phyloP scores from a whole-genome alignment of 2,329 filamentous ascomycete genomes.

The Orbilia brochopaga region DNA sequence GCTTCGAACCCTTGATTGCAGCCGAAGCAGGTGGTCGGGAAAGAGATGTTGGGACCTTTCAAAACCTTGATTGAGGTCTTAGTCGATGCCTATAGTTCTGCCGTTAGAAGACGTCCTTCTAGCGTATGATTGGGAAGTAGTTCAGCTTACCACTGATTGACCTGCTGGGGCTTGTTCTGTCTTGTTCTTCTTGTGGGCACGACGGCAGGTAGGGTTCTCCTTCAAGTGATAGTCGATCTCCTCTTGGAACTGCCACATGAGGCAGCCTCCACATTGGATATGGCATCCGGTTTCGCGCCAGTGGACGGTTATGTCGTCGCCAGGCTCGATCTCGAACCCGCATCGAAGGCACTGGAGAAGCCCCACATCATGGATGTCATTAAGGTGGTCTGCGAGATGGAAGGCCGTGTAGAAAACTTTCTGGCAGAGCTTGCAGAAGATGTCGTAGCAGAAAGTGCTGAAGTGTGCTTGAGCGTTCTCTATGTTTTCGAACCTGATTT shows the following conservation, averaged over 20 bases:
- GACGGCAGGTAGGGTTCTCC: constrained; percentile 19
- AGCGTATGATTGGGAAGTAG: no score
- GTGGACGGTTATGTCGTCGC: constrained; percentile 9
- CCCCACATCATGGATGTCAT: neutral
- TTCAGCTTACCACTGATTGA: no score
- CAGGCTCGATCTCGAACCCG: constrained; percentile 2
- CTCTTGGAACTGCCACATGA: constrained; percentile 19
- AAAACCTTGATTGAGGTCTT: no score
- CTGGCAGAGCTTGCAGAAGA: constrained; percentile 20
- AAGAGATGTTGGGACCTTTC: neutral
- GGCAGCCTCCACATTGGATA: constrained; percentile 15
- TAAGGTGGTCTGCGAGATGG: neutral
- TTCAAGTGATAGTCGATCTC: constrained; percentile 15
- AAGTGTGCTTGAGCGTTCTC: constrained; percentile 17
- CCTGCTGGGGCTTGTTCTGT: no score
- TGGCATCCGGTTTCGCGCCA: constrained; percentile 37
- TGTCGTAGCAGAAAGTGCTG: constrained; percentile 1
- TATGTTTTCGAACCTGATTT: constrained; percentile 15
- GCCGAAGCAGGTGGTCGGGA: neutral
- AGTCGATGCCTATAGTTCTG: no score
- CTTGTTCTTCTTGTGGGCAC: neutral
- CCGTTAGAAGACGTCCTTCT: no score
- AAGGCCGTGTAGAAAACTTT: constrained; percentile 1
- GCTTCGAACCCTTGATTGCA: constrained; percentile 3
- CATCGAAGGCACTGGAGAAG: neutral